Evolutionary conservation across 2,329 filamentous ascomycete genomes (phyloP).

Genomic region (Fusarium proliferatum): DNA sequence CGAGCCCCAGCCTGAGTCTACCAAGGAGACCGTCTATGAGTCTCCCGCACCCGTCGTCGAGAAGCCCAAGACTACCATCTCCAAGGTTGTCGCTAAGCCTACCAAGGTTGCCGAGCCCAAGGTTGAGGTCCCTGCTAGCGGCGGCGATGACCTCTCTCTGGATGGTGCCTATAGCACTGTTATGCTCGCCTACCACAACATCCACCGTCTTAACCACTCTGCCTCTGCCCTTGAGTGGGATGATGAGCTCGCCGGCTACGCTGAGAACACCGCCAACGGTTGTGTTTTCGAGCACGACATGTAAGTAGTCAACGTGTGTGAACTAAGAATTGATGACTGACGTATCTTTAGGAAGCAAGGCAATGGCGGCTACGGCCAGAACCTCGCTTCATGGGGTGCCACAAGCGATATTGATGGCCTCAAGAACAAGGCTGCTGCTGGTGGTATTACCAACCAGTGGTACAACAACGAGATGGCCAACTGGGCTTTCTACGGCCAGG

Average conservation of each 20-base stretch:
- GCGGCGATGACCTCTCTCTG: slow-evolving; percentile 19
- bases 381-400: slow-evolving; percentile 77
- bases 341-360: slow-evolving; percentile 60
- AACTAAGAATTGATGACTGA: slow-evolving; percentile 45
- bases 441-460: slow-evolving; percentile 84
- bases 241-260: slow-evolving; percentile 70
- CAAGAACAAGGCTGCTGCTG: slow-evolving; percentile 67
- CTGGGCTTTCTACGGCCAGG: slow-evolving; percentile 69
- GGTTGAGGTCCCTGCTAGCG: slow-evolving; percentile 7
- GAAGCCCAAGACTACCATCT: slow-evolving; percentile 21
- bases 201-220: slow-evolving; percentile 86
- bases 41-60: slow-evolving; percentile 21
- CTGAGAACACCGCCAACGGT: slow-evolving; percentile 68
- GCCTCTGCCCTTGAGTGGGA: slow-evolving; percentile 74
- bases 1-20: slow-evolving; percentile 11
- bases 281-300: slow-evolving; percentile 82
- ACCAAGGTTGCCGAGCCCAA: slow-evolving; percentile 22
- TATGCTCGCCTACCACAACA: slow-evolving; percentile 81
- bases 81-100: slow-evolving; percentile 21
- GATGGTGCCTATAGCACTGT: slow-evolving; percentile 49
- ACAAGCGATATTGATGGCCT: slow-evolving; percentile 51
- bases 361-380: slow-evolving; percentile 84
- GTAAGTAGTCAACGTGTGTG: slow-evolving; percentile 60
- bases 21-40: slow-evolving; percentile 4
- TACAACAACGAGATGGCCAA: slow-evolving; percentile 81